These are phyloP conservation scores for Sclerotinia nivalis DNA, from an alignment of 2,329 filamentous ascomycete species.

Conservation along the genomic window DNA sequence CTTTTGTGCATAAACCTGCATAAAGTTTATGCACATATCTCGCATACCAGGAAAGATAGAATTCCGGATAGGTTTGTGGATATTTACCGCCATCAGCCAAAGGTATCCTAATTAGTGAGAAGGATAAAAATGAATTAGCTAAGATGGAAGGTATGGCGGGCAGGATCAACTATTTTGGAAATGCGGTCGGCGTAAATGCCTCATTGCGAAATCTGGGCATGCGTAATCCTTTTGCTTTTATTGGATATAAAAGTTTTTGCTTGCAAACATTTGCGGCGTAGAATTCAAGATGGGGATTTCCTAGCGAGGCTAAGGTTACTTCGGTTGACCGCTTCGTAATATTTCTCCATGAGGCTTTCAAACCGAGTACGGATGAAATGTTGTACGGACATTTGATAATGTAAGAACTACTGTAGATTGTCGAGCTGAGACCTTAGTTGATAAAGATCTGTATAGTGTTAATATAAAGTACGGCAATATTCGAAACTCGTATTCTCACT, in stretches of 20 bases:
- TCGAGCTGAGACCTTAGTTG: background rate
- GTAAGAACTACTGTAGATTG: background rate
- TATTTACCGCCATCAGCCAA: background rate
- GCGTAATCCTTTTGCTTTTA: background rate
- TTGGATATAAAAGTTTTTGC: background rate
- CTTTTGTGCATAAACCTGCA: background rate
- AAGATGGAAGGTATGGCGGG: background rate
- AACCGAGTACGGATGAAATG: constrained; percentile 5
- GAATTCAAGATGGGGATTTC: background rate
- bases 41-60: background rate
- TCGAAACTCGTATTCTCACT: background rate
- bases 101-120: background rate
- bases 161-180: background rate
- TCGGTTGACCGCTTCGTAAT: constrained; percentile 4
- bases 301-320: background rate
- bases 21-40: background rate
- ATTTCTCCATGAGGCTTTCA: background rate
- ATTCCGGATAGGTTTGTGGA: background rate
- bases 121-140: background rate
- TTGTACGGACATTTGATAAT: background rate
- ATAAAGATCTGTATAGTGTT: background rate
- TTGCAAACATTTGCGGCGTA: background rate
- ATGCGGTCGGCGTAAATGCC: constrained; percentile 3
- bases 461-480: background rate
- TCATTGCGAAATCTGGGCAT: background rate